Base-by-base conservation (phyloP, 83 land plant genomes). In the Larix sibirica region DNA sequence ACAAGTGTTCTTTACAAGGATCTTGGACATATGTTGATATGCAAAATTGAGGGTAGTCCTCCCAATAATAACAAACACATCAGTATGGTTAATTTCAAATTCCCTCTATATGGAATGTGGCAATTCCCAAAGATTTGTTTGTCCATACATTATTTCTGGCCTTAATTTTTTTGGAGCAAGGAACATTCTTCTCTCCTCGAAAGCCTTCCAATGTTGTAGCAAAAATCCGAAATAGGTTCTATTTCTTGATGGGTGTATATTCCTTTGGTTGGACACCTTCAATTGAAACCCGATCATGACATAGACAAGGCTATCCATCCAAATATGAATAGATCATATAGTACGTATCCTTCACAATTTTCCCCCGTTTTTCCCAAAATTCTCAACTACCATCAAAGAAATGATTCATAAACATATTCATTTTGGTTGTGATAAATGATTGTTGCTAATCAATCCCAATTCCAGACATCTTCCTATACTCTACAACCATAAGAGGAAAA, bases 101-200 rank as follows among this genome's bases (percentile, higher is more conserved):
- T 97, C 99, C n/a, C 99, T 97, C 86, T 96, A 95, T 6, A 91
- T 86, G 38, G 97, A 96, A 80, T 90, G 91, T 24, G 99, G 95
- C 38, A 96, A 83, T 20, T 95, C 97, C 97, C 97, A 96, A 17
- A 85, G 82, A 85, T 95, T 96, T 26, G 96, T 96, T 63, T 96
- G 97, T 38, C 99, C 99, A 82, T 91, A 95, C 99, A 96, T 96
- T 8, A 96, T 96, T 85, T 96, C 96, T 18, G 97, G 97, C 58
- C 99, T 86, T 84, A 95, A 80, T 13, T 97, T 95, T 33, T 97
- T 96, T 60, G 97, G 96, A 21, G 95, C 97, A 26, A 96, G 79
- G 62, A 80, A 96, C 23, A 96, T 97, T 42, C 70, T 91, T 81
- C 59, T 95, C 47, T 93, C 96, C 60, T 89, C 90, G 83, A 96